These are phyloP conservation scores for Sporothrix luriei DNA, from an alignment of 2,329 filamentous ascomycete genomes.

Conservation along the genomic window DNA sequence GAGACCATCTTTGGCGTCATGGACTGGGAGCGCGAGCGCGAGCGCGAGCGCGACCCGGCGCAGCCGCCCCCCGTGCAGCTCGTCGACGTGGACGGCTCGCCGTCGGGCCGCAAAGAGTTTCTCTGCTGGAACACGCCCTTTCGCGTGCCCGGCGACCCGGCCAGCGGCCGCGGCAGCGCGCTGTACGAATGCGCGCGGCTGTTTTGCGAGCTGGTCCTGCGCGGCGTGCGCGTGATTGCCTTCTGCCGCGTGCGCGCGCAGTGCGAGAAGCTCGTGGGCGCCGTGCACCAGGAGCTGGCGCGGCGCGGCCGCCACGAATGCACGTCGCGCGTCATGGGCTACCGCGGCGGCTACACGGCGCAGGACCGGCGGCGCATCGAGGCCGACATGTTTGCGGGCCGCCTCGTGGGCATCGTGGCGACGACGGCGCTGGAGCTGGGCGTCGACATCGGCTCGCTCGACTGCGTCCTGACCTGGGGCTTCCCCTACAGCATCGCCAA, in stretches of 20 bases:
- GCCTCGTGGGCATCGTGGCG: conserved; percentile 87
- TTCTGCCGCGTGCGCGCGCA: conserved; percentile 88
- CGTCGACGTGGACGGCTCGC: conserved; percentile 90
- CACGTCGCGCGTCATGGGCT: conserved; percentile 83
- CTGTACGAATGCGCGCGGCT: conserved; percentile 84
- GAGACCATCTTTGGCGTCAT: conserved; percentile 89
- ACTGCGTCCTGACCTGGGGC: conserved; percentile 90
- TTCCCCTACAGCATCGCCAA: conserved; percentile 97
- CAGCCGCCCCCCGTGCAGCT: conserved; percentile 58
- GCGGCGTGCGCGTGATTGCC: conserved; percentile 88
- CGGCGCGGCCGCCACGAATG: conserved; percentile 74
- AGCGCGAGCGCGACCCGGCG: too few relatives aligned
- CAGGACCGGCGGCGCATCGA: conserved; percentile 89
- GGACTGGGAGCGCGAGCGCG: conserved; percentile 47
- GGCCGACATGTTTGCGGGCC: conserved; percentile 94
- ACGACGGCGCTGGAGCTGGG: conserved; percentile 92
- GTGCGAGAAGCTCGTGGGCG: conserved; percentile 80
- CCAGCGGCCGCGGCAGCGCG: conserved; percentile 80
- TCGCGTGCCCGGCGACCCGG: conserved; percentile 83
- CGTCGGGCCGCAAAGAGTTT: conserved; percentile 90
- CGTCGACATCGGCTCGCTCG: conserved; percentile 90
- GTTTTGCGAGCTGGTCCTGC: conserved; percentile 84
- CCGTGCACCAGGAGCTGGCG: conserved; percentile 76
- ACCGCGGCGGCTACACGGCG: conserved; percentile 90
- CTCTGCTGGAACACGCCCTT: conserved; percentile 97